Base-by-base conservation (phyloP, 2,329 filamentous ascomycete species). In the Penicillium brasilianum region DNA sequence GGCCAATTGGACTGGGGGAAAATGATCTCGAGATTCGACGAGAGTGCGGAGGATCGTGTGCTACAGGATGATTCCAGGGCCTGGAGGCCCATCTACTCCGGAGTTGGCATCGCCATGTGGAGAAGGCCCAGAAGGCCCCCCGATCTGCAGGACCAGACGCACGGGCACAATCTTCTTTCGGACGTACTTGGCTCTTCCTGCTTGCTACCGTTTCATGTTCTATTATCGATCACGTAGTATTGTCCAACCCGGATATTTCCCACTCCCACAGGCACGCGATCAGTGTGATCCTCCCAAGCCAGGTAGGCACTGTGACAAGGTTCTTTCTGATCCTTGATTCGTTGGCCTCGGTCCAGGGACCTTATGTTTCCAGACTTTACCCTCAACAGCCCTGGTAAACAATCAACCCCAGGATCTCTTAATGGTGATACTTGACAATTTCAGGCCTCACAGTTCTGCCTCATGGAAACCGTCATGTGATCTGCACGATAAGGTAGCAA, bases 141-240 rank as follows among this genome's bases (percentile, higher is more conserved):
- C 39, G 62, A 65, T 62, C 58, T 43, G 53, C 48, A 34, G 36
- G 48, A 11, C 39, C 41, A 10, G 11, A 36, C 52, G 63, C 60
- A 63, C 63, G 60, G 63, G 55, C 60, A 44, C 51, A 54, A 39
- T 44, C 59, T 64, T 64, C 55, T 61, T 59, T 51, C 39, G 18
- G 2, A 13, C 6, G 3, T 28, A 28, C 25, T 28, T 6, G 25
- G 25, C 25, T 28, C 25, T 28, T 28, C 25, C 25, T 28, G 25
- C 25, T 28, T 28, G 25, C 25, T 28, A 28, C 6, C 6, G 25
- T 3, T 28, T 28, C 25, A 28, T 28, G 25, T 28, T n/a, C n/a
- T n/a, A n/a, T n/a, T 4, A 18, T 22, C 32, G 2, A 4, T 22
- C 36, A n/a, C 13, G 36, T 25, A 41, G 16, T 11, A 30, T n/a